phyloP scores from a whole-genome alignment of 345 rosid genomes.

The Eucalyptus tenuipes region DNA sequence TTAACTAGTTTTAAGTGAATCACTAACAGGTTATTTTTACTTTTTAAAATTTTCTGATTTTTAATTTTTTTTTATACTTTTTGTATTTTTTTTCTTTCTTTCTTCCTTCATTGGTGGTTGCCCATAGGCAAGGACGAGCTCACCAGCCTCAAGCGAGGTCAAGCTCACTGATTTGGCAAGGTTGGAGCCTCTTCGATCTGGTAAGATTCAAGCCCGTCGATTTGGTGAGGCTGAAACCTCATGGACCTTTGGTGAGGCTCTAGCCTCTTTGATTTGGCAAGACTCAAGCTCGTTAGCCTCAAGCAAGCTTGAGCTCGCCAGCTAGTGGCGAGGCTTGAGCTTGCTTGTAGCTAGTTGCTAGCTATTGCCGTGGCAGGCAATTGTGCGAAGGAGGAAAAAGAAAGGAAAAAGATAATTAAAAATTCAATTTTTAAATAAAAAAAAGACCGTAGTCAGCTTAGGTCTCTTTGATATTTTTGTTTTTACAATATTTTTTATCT shows the following conservation, averaged over 20 bases:
- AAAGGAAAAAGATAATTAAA: too few species aligned
- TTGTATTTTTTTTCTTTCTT: too few species aligned
- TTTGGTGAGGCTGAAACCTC: too few species aligned
- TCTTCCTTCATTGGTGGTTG: background rate
- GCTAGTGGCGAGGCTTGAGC: background rate
- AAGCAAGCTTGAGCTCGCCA: background rate
- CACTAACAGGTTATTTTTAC: too few species aligned
- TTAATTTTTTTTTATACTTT: too few species aligned
- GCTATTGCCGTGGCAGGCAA: accelerated
- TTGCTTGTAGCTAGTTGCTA: background rate
- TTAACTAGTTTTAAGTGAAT: too few species aligned
- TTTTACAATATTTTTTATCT: too few species aligned
- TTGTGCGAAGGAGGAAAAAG: background rate
- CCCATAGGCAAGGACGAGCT: accelerated
- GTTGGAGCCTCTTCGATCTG: background rate
- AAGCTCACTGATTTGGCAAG: background rate
- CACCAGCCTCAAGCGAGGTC: background rate
- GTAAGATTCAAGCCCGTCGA: background rate
- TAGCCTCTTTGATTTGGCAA: background rate
- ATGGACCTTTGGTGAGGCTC: background rate
- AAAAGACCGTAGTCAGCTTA: too few species aligned
- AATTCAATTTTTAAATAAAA: too few species aligned
- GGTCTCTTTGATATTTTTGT: too few species aligned
- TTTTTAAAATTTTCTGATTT: too few species aligned
- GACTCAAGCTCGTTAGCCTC: too few species aligned